These are phyloP conservation scores for Podospora pseudoanserina DNA, from an alignment of 495 filamentous ascomycete species.

Conservation along the genomic window DNA sequence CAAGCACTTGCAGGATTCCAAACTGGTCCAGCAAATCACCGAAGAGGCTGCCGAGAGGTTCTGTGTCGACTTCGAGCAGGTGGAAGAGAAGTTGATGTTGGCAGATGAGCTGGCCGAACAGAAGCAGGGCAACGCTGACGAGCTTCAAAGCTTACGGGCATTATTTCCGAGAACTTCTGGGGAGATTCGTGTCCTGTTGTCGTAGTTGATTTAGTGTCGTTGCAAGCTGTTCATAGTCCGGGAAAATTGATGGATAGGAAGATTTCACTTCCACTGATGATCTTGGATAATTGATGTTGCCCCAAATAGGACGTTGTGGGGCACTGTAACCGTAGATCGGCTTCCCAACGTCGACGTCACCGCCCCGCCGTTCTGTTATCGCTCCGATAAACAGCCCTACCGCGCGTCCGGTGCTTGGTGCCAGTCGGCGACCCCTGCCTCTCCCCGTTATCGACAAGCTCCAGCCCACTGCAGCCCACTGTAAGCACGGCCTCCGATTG, in stretches of 20 bases:
- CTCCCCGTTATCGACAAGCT: slow-evolving; percentile 1
- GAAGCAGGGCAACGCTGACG: slow-evolving; percentile 35
- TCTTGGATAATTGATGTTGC: neutral
- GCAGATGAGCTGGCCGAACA: slow-evolving; percentile 46
- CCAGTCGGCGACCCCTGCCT: neutral
- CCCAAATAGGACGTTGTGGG: neutral
- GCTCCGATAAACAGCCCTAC: slow-evolving; percentile 2
- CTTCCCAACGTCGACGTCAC: neutral
- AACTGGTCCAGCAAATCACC: slow-evolving; percentile 67
- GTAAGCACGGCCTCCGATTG: slow-evolving; percentile 3
- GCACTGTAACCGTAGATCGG: neutral
- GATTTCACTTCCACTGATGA: neutral
- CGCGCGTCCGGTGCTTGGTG: neutral
- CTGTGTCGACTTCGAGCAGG: slow-evolving; percentile 84
- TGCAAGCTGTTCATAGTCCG: neutral
- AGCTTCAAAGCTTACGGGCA: slow-evolving; percentile 53
- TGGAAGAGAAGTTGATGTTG: slow-evolving; percentile 60
- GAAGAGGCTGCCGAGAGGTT: slow-evolving; percentile 83
- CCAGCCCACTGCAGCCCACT: slow-evolving; percentile 6
- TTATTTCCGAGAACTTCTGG: slow-evolving; percentile 80
- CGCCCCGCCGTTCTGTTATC: neutral
- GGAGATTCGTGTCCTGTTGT: slow-evolving; percentile 78
- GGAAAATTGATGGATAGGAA: neutral
- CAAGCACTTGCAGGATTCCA: slow-evolving; percentile 64
- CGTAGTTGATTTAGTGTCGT: slow-evolving; percentile 24